A percentile compares a stretch with the other conserved stretches of the same genome.
Evolutionary conservation across 495 filamentous ascomycete genomes (phyloP).

Genomic region (Xylaria intraflava): DNA sequence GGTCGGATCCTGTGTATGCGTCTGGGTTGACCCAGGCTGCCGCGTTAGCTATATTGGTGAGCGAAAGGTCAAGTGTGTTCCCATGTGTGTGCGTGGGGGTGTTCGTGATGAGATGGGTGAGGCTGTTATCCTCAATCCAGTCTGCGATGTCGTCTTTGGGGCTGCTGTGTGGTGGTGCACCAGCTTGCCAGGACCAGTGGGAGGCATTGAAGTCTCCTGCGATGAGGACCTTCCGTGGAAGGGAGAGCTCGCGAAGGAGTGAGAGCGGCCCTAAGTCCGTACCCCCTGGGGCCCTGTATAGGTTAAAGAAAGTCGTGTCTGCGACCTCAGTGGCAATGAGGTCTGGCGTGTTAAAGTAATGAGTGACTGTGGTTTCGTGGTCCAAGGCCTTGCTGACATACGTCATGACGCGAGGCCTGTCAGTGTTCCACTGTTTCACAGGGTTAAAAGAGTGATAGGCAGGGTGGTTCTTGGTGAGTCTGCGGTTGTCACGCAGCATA

Average conservation of each 20-base stretch:
- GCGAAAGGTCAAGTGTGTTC: not conserved
- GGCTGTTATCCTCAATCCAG: not conserved
- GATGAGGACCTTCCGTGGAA: too few species aligned
- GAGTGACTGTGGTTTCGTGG: too few species aligned
- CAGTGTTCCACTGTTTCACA: not conserved
- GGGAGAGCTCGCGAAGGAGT: too few species aligned
- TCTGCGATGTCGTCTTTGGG: not conserved
- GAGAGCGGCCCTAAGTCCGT: not conserved
- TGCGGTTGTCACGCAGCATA: not conserved
- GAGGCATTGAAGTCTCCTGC: not conserved
- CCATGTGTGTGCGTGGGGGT: not conserved
- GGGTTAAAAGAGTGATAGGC: not conserved
- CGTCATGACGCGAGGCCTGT: not conserved
- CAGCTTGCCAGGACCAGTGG: not conserved
- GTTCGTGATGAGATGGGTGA: not conserved
- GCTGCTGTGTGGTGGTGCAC: not conserved
- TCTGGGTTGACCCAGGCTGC: not conserved
- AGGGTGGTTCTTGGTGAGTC: not conserved
- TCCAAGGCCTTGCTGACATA: not conserved
- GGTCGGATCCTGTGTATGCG: not conserved
- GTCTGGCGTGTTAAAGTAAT: too few species aligned
- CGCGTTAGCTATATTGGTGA: not conserved
- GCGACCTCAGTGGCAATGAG: not conserved
- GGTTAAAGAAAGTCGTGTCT: not conserved
- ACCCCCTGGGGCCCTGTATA: not conserved